phyloP scores from a whole-genome alignment of 345 rosid genomes.

The Geranium brycei region DNA sequence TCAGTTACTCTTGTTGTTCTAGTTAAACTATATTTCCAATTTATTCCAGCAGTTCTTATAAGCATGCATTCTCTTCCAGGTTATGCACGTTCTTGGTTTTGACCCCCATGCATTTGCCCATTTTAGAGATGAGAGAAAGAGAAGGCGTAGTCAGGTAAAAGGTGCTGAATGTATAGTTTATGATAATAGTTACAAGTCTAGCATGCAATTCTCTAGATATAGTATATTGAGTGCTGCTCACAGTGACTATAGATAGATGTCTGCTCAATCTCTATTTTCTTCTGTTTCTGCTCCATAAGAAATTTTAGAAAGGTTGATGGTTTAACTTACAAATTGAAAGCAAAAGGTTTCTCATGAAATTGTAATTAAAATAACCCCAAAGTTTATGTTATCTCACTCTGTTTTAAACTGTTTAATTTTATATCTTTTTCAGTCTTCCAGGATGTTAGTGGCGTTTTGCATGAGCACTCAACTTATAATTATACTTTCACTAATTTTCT shows the following conservation, averaged over 20 bases:
- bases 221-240: background rate
- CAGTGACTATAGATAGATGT: background rate
- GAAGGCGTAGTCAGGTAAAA: conserved; percentile 80
- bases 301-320: background rate
- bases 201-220: background rate
- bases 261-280: background rate
- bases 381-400: background rate
- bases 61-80: conserved; percentile 31
- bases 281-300: background rate
- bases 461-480: background rate
- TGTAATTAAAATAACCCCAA: background rate
- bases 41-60: too few species aligned
- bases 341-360: too few species aligned
- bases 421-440: background rate
- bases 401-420: background rate
- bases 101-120: conserved; percentile 99
- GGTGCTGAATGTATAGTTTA: background rate
- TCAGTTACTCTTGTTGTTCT: background rate
- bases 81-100: conserved; percentile 99
- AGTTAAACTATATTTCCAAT: too few species aligned
- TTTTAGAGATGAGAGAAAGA: conserved; percentile 94
- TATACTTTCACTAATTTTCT: too few species aligned
- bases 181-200: too few species aligned
- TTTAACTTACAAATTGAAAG: background rate
- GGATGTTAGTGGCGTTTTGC: background rate